Evolutionary conservation across 2,329 filamentous ascomycete genomes (phyloP).

Genomic region (Cladophialophora carrionii): DNA sequence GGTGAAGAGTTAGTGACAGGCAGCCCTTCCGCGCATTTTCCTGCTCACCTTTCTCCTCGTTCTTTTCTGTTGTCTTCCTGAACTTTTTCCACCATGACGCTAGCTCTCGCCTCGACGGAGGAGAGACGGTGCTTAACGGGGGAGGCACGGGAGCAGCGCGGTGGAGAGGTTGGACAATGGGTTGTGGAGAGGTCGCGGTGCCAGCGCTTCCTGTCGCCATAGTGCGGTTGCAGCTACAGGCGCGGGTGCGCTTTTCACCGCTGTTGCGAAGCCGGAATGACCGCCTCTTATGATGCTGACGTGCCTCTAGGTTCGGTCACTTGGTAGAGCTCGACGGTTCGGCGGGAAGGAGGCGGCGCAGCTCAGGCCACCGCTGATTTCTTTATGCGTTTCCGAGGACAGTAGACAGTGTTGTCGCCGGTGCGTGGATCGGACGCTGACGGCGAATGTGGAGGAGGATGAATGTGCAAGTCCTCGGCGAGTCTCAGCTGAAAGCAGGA

Average conservation of each 20-base stretch:
- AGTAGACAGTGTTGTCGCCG: neutral
- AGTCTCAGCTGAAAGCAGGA: slow-evolving; percentile 25
- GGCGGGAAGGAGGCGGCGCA: neutral
- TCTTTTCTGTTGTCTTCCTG: slow-evolving; percentile 69
- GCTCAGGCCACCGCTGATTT: neutral
- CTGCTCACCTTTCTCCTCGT: slow-evolving; percentile 64
- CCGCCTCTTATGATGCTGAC: slow-evolving; percentile 4
- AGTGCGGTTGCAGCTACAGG: slow-evolving; percentile 33
- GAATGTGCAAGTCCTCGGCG: neutral
- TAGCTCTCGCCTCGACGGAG: slow-evolving; percentile 82
- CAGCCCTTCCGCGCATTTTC: neutral
- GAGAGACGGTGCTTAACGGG: slow-evolving; percentile 63
- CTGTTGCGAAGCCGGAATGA: slow-evolving; percentile 1
- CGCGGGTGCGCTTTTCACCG: slow-evolving; percentile 27
- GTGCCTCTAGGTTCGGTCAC: neutral
- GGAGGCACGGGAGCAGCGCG: slow-evolving; percentile 46
- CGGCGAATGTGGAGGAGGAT: neutral
- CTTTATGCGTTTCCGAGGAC: neutral
- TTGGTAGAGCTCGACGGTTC: slow-evolving; percentile 7
- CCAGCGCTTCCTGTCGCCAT: slow-evolving; percentile 35
- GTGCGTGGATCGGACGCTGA: neutral
- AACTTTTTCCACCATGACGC: slow-evolving; percentile 98
- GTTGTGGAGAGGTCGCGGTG: slow-evolving; percentile 26
- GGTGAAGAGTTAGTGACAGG: slow-evolving; percentile 22
- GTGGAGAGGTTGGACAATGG: slow-evolving; percentile 36